phyloP scores from a whole-genome alignment of 768 basidiomycete species.

The Ephemerocybe angulata region DNA sequence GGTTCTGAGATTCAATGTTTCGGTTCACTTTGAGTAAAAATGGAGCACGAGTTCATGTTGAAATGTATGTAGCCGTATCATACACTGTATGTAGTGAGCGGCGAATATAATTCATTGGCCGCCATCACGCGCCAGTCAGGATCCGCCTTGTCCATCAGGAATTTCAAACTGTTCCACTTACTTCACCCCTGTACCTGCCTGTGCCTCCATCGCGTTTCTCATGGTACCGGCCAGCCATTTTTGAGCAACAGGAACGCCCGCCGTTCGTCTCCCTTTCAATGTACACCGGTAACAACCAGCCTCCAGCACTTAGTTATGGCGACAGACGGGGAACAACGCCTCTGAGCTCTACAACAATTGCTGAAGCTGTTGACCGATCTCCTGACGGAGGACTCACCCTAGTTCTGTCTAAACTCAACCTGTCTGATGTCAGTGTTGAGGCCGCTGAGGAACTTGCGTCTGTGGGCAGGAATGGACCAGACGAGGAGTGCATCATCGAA shows the following conservation, averaged over 20 bases:
- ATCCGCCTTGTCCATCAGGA: too few relatives aligned
- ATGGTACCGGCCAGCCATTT: background rate
- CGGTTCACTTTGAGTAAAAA: too few relatives aligned
- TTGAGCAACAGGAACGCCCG: constrained; percentile 7
- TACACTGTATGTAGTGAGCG: too few relatives aligned
- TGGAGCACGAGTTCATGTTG: too few relatives aligned
- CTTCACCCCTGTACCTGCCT: too few relatives aligned
- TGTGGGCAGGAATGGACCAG: constrained; percentile 45
- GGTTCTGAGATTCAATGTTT: too few relatives aligned
- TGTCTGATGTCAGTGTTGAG: constrained; percentile 71
- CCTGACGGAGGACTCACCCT: constrained; percentile 80
- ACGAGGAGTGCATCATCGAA: constrained; percentile 53
- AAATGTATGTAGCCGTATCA: too few relatives aligned
- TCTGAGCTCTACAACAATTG: constrained; percentile 48
- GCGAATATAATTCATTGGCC: too few relatives aligned
- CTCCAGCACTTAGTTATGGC: background rate
- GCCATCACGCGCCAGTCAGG: too few relatives aligned
- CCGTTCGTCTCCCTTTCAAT: constrained; percentile 8
- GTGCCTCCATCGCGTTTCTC: too few relatives aligned
- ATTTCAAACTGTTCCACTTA: too few relatives aligned
- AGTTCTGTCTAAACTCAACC: constrained; percentile 73
- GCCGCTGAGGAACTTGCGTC: constrained; percentile 77
- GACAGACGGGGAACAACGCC: background rate
- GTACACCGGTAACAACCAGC: background rate
- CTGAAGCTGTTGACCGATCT: constrained; percentile 62